Conservation (phyloP, 805 yeast species). For the Lachancea fermentati region DNA sequence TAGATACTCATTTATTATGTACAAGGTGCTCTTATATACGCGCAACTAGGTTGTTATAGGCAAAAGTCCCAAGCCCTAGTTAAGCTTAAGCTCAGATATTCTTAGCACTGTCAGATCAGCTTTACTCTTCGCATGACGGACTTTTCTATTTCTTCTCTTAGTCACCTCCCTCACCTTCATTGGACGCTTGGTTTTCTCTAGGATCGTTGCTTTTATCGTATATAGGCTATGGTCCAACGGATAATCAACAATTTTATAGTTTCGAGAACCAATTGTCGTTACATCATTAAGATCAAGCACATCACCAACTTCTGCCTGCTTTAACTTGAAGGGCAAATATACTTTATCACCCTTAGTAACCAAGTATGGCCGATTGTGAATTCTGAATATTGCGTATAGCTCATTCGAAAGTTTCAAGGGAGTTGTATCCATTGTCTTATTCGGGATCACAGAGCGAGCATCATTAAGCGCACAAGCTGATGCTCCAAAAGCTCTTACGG, state of each 20-base stretch:
- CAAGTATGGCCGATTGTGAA: conserved; percentile 79
- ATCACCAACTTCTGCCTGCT: conserved; percentile 79
- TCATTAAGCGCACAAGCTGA: neutral
- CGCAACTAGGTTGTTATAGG: too few species aligned
- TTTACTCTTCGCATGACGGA: conserved; percentile 58
- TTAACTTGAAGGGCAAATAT: conserved; percentile 70
- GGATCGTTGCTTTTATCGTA: conserved; percentile 65
- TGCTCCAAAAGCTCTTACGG: neutral
- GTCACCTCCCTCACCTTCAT: conserved; percentile 67
- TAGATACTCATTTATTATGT: too few species aligned
- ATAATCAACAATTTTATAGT: conserved; percentile 59
- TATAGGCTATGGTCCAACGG: conserved; percentile 50
- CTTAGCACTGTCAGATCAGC: conserved; percentile 73
- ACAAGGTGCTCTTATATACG: neutral
- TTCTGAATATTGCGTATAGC: conserved; percentile 74
- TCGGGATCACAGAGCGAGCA: neutral
- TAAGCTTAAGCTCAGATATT: conserved; percentile 63
- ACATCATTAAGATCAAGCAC: conserved; percentile 68
- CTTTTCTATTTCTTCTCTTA: conserved; percentile 74
- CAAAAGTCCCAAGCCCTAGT: too few species aligned
- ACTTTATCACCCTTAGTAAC: conserved; percentile 89
- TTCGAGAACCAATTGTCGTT: conserved; percentile 77
- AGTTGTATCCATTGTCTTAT: conserved; percentile 38
- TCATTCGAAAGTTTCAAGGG: conserved; percentile 63
- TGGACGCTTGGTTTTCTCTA: conserved; percentile 82